A percentile compares a stretch with the other conserved stretches of the same genome.
Conservation (phyloP, 1,284 basidiomycete species). For the Irpex lacteus region DNA sequence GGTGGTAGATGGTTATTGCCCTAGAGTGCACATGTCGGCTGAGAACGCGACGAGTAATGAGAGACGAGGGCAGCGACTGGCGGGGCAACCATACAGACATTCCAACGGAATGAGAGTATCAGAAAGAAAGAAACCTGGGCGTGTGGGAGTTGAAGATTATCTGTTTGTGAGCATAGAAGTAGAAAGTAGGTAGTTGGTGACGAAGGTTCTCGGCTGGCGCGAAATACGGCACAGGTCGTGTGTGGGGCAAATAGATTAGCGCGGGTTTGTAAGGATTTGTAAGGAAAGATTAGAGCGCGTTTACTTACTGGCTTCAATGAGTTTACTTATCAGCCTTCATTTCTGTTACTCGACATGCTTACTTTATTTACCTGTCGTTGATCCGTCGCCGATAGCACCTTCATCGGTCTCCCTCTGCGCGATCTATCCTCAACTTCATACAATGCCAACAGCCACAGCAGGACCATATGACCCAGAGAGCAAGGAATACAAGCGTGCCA, state of each 20-base stretch:
- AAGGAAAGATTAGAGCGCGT: neutral
- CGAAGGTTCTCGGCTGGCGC: slow-evolving; percentile 4
- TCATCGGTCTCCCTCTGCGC: neutral
- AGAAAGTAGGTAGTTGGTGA: slow-evolving; percentile 4
- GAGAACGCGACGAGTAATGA: slow-evolving; percentile 39
- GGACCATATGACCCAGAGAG: slow-evolving; percentile 40
- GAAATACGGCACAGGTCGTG: neutral
- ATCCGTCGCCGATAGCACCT: neutral
- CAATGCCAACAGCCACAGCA: neutral
- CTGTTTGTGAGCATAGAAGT: neutral
- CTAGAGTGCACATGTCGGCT: slow-evolving; percentile 20
- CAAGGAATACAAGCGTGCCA: slow-evolving; percentile 63
- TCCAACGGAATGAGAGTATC: slow-evolving; percentile 12
- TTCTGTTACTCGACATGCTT: neutral
- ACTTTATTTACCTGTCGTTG: neutral
- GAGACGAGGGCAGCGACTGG: slow-evolving; percentile 38
- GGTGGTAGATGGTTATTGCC: slow-evolving; percentile 10
- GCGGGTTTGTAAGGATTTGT: neutral
- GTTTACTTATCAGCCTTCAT: neutral
- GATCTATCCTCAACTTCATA: neutral
- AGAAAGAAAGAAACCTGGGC: neutral
- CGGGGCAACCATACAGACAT: slow-evolving; percentile 36
- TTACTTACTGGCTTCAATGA: neutral
- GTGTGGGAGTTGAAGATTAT: neutral
- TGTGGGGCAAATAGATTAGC: neutral